These are phyloP conservation scores for Trypanosoma melophagium DNA, from an alignment of 208 protist genomes.

Conservation along the genomic window DNA sequence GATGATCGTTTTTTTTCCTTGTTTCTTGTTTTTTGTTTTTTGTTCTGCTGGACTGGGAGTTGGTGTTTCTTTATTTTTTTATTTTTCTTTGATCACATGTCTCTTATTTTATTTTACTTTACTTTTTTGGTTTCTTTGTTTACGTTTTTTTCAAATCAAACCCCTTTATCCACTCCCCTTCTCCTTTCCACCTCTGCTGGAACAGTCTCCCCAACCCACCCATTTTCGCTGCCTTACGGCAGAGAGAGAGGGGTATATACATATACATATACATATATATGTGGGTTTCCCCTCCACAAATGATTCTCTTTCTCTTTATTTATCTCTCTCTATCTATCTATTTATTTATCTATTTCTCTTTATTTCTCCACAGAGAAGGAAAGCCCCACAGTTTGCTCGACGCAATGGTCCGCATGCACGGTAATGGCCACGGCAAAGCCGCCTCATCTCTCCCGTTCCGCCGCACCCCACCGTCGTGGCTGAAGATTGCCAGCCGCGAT, in stretches of 20 bases:
- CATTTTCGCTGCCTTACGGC: no score
- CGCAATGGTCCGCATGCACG: conserved; percentile 99
- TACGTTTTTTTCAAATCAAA: no score
- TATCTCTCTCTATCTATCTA: conserved; percentile 17
- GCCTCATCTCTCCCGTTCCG: conserved; percentile 97
- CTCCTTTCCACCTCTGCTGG: no score
- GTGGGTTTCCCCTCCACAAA: conserved; percentile 6
- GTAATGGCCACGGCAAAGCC: conserved; percentile 98
- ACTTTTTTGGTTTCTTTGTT: no score
- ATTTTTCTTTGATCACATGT: no score
- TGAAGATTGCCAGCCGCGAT: conserved; percentile 95
- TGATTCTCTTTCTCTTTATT: conserved; percentile 5
- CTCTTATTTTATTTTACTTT: no score
- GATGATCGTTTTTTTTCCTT: conserved; percentile 13
- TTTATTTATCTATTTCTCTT: conserved; percentile 14
- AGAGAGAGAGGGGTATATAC: no score
- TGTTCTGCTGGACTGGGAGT: no score
- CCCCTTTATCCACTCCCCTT: no score
- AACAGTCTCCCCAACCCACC: no score
- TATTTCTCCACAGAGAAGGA: conserved; percentile 22
- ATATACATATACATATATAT: conserved; percentile 1
- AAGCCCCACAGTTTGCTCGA: conserved; percentile 8
- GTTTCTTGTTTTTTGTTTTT: no score
- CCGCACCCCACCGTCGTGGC: conserved; percentile 98
- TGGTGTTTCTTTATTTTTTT: no score